Conservation (phyloP, 345 rosid species). For the Hevea brasiliensis region DNA sequence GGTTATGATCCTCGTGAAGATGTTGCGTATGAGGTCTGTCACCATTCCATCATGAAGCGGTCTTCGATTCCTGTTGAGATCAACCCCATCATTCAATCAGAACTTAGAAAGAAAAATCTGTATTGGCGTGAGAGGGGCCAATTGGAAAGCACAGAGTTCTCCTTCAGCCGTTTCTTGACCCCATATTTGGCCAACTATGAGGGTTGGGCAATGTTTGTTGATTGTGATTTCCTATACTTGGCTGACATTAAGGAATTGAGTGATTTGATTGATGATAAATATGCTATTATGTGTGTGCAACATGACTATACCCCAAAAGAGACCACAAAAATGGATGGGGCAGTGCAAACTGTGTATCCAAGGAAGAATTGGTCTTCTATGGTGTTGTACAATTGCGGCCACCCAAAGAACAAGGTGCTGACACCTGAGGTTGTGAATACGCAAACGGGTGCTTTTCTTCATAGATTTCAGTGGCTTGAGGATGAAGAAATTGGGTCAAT, state of each 20-base stretch:
- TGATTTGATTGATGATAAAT: slow-evolving; percentile 79
- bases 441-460: slow-evolving; percentile 83
- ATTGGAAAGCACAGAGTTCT: slow-evolving; percentile 98
- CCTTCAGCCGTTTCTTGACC: slow-evolving; percentile 84
- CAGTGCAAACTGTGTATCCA: slow-evolving; percentile 87
- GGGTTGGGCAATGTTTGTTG: slow-evolving; percentile 99
- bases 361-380: slow-evolving; percentile 99
- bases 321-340: slow-evolving; percentile 96
- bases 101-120: slow-evolving; percentile 63
- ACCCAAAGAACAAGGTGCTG: slow-evolving; percentile 76
- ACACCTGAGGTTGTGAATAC: slow-evolving; percentile 70
- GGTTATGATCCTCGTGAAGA: slow-evolving; percentile 95
- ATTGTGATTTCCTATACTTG: slow-evolving; percentile 90
- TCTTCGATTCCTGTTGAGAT: slow-evolving; percentile 84
- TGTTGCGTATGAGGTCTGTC: slow-evolving; percentile 80
- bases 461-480: slow-evolving; percentile 95
- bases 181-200: slow-evolving; percentile 71
- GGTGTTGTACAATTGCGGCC: slow-evolving; percentile 94
- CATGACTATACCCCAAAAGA: slow-evolving; percentile 92
- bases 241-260: slow-evolving; percentile 73
- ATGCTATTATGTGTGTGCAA: slow-evolving; percentile 92
- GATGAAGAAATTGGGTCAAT: slow-evolving; percentile 85
- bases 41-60: slow-evolving; percentile 64
- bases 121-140: slow-evolving; percentile 80
- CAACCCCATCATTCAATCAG: slow-evolving; percentile 75